Evolutionary conservation across 1,139 yeast genomes (phyloP), one percentile per base, ranked within the genome.

Genomic region (Candida freyschussii): DNA sequence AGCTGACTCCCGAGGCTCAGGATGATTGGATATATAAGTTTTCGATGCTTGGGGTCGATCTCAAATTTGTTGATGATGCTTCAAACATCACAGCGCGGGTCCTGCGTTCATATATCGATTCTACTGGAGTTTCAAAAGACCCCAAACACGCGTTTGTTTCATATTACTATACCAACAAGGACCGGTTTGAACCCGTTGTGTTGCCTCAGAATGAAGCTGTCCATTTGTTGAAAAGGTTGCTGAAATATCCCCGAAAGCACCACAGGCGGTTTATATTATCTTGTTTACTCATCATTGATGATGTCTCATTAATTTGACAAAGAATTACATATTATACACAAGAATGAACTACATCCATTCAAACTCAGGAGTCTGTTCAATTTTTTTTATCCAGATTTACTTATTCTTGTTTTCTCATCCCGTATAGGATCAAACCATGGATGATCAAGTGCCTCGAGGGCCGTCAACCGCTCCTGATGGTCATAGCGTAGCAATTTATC

Each of bases 401-500:
- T 24, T 33, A 14, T 29, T 24, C 9, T 24, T 33, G 17, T 26
- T 30, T 47, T 45, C 13, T 42, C 42, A 3, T 31, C 36, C 27
- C 51, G 42, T 6, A 52, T 41, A n/a, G n/a, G n/a, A n/a, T n/a
- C n/a, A n/a, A n/a, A n/a, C 47, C 62, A 81, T 14, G 71, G 67
- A 61, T 80, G 87, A 17, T 57, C 67, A 75, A 80, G 72, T 18
- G 89, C 84, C 52, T 81, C 89, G 52, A 69, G 67, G 2, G 91
- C 91, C 4, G 91, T 80, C 24, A 82, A 68, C 55, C 91, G 69
- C 51, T 74, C 74, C 53, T 77, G 80, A 53, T 81, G 91, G 51
- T 81, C 89, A 49, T 78, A 81, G 33, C 77, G 70, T 52, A 81
- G 65, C 39, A 80, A 62, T 41, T 72, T 69, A 51, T 80, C 87